Base-by-base conservation (phyloP, 169 alveolate species). In the Besnoitia besnoiti region DNA sequence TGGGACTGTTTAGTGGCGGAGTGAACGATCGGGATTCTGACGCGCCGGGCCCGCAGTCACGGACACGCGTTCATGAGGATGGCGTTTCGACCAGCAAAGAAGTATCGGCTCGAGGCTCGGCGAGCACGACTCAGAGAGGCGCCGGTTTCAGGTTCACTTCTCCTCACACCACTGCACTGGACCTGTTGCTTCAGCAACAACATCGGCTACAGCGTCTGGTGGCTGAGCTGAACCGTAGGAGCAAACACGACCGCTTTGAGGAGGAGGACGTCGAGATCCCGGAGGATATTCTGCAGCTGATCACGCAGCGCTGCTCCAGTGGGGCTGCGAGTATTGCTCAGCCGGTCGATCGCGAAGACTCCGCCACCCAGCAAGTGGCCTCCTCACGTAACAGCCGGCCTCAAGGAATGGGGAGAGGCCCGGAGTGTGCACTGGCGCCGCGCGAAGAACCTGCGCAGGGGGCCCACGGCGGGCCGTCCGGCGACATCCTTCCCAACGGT, bases 261-360 rank as follows among this genome's bases (percentile, higher is more conserved):
- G 67, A 16, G 24, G 67, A 55, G 24, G 24, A 19, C 24, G 3
- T 73, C n/a, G 82, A 37, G 82, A 42, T n/a, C n/a, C 82, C 82
- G n/a, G 39, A 73, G 39, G 82, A 73, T n/a, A 37, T 73, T 73
- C n/a, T 73, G 82, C 16, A 42, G 82, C n/a, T 73, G 67, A 55
- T 55, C 12, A n/a, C 1, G 67, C 67, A 8, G 67, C 12, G 67
- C 3, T 55, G 67, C 24, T 55, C 5, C 67, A 21, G 3, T 55
- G 67, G 24, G 67, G 67, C 24, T 21, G 67, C 12, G 30, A 55
- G 67, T 55, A 55, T n/a, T 16, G 67, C 30, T n/a, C 67, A 55
- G 67, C 12, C 67, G 12, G 30, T 1, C 67, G n/a, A n/a, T 55
- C n/a, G 12, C n/a, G 33, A n/a, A n/a, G 67, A 55, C 27, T 21